Evolutionary conservation across 1,284 basidiomycete species (phyloP), one percentile per base, ranked within the genome.

Genomic region (Papiliotrema fonsecae): DNA sequence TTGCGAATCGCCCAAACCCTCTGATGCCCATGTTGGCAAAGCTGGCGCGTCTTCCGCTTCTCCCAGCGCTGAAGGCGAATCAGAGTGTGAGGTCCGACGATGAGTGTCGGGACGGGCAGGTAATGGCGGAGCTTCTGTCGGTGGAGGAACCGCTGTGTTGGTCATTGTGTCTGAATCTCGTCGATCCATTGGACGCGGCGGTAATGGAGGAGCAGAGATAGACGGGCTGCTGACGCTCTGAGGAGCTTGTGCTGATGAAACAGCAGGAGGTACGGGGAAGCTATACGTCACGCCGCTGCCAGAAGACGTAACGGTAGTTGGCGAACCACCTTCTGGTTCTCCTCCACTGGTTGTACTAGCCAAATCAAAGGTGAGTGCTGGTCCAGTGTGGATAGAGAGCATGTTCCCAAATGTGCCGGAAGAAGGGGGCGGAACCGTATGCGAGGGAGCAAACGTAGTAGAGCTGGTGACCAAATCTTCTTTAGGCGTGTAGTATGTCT

Each of bases 11-110:
- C 56, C 58, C 24, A 59, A 27, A 11, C 60, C 62, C 34, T 57
- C 55, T 0, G 51, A 49, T 2, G 60, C 60, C 60, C 60, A 62
- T 4, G 54, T 53, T 10, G 61, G 53, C 4, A 50, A 21, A 16
- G 11, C 43, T 11, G 42, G 19, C n/a, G 25, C 51, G 4, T 50
- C 42, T 18, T 9, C 11, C 4, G 16, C 21, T 19, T 37, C 24
- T 21, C 39, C 47, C 6, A 34, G 16, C 34, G 28, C 30, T 36
- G 34, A n/a, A 25, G 34, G 22, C 41, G 32, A 36, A 21, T 21
- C 11, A 3, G 35, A 5, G 24, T 41, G 45, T 16, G 36, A 52
- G 13, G 32, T 37, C 28, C 32, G 41, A 3, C 41, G 41, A 18
- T 6, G 4, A 16, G 34, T 14, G 16, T 6, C 16, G 34, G 34